Conservation (phyloP, 2,329 filamentous ascomycete genomes). For the Monosporascus sp. region DNA sequence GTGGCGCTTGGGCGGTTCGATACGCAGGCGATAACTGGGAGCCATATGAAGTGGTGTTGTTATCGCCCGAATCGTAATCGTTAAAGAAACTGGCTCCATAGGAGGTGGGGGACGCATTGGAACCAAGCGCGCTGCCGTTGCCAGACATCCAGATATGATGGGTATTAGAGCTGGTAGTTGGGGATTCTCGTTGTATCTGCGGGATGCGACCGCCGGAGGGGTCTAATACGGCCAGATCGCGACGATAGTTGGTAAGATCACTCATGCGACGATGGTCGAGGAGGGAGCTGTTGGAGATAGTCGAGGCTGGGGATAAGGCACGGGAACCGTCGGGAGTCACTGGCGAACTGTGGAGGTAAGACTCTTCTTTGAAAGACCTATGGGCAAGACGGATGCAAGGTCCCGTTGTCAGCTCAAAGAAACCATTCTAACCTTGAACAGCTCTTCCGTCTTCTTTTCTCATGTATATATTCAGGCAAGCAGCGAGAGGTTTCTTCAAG, state of each 20-base stretch:
- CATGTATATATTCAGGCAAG: neutral
- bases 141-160: constrained; percentile 53
- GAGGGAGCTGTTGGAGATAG: constrained; percentile 39
- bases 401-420: constrained; percentile 23
- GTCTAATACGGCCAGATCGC: constrained; percentile 65
- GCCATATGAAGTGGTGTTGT: constrained; percentile 46
- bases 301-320: constrained; percentile 36
- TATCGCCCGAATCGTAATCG: constrained; percentile 73
- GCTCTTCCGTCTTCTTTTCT: neutral
- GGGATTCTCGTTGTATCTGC: constrained; percentile 54
- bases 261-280: constrained; percentile 54
- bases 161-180: constrained; percentile 48
- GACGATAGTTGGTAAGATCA: constrained; percentile 65
- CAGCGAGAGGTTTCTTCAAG: neutral
- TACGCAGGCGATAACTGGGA: constrained; percentile 69
- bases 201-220: constrained; percentile 51
- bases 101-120: constrained; percentile 29
- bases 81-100: constrained; percentile 62
- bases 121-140: constrained; percentile 27
- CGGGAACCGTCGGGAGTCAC: constrained; percentile 38
- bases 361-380: constrained; percentile 34
- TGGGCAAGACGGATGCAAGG: constrained; percentile 15
- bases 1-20: constrained; percentile 40
- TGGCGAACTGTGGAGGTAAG: constrained; percentile 44
- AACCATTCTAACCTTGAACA: neutral